Base-by-base conservation (phyloP, 2,329 filamentous ascomycete genomes). In the Exophiala sp. region DNA sequence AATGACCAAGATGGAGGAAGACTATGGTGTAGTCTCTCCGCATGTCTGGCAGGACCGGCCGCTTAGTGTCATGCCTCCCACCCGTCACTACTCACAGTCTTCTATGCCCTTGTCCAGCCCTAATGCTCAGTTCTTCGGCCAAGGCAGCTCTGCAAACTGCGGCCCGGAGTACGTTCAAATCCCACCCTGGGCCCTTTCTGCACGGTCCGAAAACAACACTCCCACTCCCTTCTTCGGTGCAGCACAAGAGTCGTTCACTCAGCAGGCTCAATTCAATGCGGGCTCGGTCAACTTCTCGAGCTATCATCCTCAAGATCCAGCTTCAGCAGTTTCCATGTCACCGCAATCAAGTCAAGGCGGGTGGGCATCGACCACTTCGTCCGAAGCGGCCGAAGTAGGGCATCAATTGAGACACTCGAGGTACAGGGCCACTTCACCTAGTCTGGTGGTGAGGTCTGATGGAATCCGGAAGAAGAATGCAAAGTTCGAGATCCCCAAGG, bases 391-490 rank as follows among this genome's bases (percentile, higher is more conserved):
- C 63, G 80, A 76, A 68, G 43, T 50, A 10, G 40, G 37, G 24
- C 51, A 34, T 10, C 30, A 22, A 21, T 10, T 55, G 11, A 23
- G 53, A 35, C 71, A 68, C 70, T 74, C 65, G 61, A 68, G 58
- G 62, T 72, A 73, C 64, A 64, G 79, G 71, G 68, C 76, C 64
- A 63, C 81, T 35, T 88, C 89, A 55, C 84, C 90, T 48, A 74
- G 87, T 68, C 78, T 81, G 55, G 72, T 80, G 46, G 19, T 53
- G 27, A 80, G 87, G 60, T 82, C 88, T 49, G 89, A 94, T 61
- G 88, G 93, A 55, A 94, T 97, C 69, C 82, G 93, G 64, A 98
- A 98, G 82, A 97, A 97, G 85, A 98, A 97, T 65, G 89, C 90
- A 58, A 86, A 91, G 60, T 96, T 97, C 70, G 91, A 97, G 65